phyloP scores from a whole-genome alignment of 2,329 filamentous ascomycete genomes.

The Beauveria sp. region DNA sequence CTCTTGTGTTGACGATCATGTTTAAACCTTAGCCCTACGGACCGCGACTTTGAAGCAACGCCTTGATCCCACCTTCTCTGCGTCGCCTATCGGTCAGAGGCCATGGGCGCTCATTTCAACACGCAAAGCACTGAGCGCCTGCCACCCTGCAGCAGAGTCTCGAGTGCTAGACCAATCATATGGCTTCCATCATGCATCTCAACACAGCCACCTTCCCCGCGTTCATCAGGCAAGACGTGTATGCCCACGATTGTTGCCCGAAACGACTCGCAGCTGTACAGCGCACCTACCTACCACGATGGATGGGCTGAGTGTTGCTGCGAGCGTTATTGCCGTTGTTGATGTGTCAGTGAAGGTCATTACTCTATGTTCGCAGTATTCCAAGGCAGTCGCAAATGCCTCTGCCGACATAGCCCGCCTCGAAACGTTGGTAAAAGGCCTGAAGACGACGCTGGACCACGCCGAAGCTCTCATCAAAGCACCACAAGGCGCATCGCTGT shows the following conservation, averaged over 20 bases:
- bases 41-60: neutral
- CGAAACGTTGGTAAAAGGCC: neutral
- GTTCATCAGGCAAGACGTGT: neutral
- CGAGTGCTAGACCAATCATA: neutral
- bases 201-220: neutral
- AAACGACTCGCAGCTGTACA: neutral
- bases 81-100: neutral
- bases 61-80: neutral
- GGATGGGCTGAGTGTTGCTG: slow-evolving; percentile 1
- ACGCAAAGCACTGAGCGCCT: neutral
- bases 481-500: neutral
- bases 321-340: slow-evolving; percentile 3
- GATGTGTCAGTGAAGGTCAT: slow-evolving; percentile 5
- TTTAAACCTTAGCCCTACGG: too few relatives aligned
- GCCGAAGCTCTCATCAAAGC: neutral
- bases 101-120: neutral
- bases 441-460: neutral
- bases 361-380: slow-evolving; percentile 5
- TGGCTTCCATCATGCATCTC: neutral
- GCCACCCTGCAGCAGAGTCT: neutral
- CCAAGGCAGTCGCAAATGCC: slow-evolving; percentile 4
- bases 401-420: slow-evolving; percentile 2
- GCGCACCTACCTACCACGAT: neutral
- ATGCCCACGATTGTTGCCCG: neutral
- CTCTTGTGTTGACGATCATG: too few relatives aligned